Evolutionary conservation across 768 basidiomycete species (phyloP).

Genomic region (Suillus ampliporus): DNA sequence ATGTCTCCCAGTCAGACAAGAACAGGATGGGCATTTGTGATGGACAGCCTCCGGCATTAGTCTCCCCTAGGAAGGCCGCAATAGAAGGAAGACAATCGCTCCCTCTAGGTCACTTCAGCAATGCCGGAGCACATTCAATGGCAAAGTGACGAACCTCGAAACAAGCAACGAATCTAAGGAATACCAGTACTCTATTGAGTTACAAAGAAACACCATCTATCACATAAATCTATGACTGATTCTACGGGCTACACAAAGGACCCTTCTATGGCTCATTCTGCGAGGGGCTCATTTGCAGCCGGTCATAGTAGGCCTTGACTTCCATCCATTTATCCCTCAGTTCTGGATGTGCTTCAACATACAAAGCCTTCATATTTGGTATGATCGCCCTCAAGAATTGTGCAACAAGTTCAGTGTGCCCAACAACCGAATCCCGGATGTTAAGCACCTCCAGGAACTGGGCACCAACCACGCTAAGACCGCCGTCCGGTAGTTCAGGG

Average conservation of each 20-base stretch:
- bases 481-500: background rate
- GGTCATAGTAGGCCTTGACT: slow-evolving; percentile 7
- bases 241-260: background rate
- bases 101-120: no score
- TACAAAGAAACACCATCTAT: background rate
- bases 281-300: background rate
- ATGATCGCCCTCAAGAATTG: slow-evolving; percentile 29
- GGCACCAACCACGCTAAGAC: background rate
- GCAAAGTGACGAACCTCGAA: background rate
- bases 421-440: slow-evolving; percentile 34
- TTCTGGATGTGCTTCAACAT: slow-evolving; percentile 32
- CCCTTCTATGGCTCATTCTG: background rate
- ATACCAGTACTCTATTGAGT: background rate
- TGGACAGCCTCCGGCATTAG: no score
- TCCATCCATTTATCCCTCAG: slow-evolving; percentile 35
- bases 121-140: no score
- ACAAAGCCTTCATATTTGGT: slow-evolving; percentile 30
- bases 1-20: no score
- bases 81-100: no score
- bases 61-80: no score
- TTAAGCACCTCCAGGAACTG: slow-evolving; percentile 31
- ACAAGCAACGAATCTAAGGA: background rate
- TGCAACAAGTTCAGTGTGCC: slow-evolving; percentile 30
- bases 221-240: background rate
- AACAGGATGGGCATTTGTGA: no score